Conservation (phyloP, 345 rosid species). For the Camelina sativa region DNA sequence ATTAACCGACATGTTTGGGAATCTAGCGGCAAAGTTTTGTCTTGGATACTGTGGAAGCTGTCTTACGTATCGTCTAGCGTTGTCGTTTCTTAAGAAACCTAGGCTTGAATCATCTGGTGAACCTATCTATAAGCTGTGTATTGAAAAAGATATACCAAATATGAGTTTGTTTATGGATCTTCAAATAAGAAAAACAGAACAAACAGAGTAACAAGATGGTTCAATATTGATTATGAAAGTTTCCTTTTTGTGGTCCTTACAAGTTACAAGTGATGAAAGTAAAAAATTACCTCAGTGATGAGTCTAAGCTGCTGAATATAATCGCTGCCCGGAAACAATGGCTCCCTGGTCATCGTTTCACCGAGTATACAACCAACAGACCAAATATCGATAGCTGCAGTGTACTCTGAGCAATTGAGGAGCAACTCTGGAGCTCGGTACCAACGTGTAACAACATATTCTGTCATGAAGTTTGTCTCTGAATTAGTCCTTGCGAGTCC, state of each 20-base stretch:
- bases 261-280: neutral
- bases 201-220: neutral
- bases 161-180: neutral
- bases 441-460: constrained; percentile 40
- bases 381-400: constrained; percentile 96
- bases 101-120: constrained; percentile 59
- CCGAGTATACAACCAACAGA: constrained; percentile 97
- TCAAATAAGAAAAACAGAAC: neutral
- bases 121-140: constrained; percentile 54
- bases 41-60: constrained; percentile 58
- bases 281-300: constrained; percentile 67
- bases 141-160: neutral
- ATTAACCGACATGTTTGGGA: constrained; percentile 48
- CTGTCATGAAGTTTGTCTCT: constrained; percentile 95
- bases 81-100: constrained; percentile 57
- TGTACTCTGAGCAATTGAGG: constrained; percentile 93
- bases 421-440: constrained; percentile 66
- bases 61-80: constrained; percentile 57
- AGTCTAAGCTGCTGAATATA: constrained; percentile 92
- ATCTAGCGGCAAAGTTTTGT: constrained; percentile 51
- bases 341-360: constrained; percentile 76
- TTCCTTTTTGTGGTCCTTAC: neutral
- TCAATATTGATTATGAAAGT: neutral
- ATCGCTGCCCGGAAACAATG: constrained; percentile 94
- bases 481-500: constrained; percentile 97